Conservation (phyloP, 208 protist species). For the Leishmania arabica region DNA sequence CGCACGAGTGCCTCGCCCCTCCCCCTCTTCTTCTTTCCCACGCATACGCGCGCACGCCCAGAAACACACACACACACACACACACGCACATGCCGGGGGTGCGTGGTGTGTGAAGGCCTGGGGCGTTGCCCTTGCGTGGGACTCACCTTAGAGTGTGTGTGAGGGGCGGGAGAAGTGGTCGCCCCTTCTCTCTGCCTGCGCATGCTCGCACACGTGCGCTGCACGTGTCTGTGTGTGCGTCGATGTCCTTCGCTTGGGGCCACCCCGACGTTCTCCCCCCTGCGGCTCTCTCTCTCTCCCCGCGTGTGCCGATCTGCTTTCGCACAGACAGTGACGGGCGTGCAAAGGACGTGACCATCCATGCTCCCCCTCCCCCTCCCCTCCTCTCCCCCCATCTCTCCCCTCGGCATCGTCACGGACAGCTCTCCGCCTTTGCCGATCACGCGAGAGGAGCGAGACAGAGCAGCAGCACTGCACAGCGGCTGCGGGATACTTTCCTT, state of each 20-base stretch:
- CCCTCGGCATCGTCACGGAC: not conserved
- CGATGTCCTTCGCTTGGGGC: no score
- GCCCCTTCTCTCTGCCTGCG: not conserved
- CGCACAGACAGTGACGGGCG: not conserved
- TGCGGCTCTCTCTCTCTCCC: no score
- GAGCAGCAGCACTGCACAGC: not conserved
- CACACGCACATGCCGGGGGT: not conserved
- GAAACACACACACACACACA: not conserved
- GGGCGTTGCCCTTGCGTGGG: not conserved
- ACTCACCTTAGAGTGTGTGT: not conserved
- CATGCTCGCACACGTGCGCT: not conserved
- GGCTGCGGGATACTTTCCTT: not conserved
- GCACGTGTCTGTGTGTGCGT: not conserved
- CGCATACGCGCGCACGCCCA: not conserved
- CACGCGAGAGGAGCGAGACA: not conserved
- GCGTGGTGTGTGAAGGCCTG: not conserved
- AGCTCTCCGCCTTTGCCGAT: not conserved
- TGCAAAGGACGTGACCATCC: not conserved
- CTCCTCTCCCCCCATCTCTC: not conserved
- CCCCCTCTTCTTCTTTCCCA: not conserved
- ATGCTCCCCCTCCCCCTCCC: not conserved
- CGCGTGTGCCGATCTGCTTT: not conserved
- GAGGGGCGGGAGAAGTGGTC: not conserved
- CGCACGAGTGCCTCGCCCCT: not conserved
- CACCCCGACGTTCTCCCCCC: not conserved